These are phyloP conservation scores for Raffaelea albimanens DNA, from an alignment of 2,329 filamentous ascomycete genomes.

Conservation along the genomic window DNA sequence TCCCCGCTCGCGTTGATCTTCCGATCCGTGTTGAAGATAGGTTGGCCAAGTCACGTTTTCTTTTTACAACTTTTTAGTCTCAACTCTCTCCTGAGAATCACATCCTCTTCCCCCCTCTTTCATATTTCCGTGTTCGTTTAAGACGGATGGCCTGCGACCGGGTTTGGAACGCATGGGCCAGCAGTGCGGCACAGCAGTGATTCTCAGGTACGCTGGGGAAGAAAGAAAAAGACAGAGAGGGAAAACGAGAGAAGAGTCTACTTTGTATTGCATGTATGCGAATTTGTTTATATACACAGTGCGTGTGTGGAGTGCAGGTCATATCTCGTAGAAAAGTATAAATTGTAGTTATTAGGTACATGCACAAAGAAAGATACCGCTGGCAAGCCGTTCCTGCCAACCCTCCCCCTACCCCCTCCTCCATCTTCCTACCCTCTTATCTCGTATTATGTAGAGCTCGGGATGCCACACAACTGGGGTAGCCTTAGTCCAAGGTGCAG, in stretches of 20 bases:
- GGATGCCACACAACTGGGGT: too few species aligned
- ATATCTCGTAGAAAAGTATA: too few species aligned
- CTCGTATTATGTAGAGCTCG: too few species aligned
- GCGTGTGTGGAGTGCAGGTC: too few species aligned
- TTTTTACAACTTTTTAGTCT: background rate
- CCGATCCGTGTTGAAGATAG: too few species aligned
- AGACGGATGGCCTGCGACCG: slow-evolving; percentile 7
- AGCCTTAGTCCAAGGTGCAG: too few species aligned
- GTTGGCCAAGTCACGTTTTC: background rate
- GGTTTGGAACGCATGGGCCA: slow-evolving; percentile 8
- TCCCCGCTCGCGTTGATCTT: background rate
- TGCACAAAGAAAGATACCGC: too few species aligned
- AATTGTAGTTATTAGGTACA: too few species aligned
- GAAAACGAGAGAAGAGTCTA: background rate
- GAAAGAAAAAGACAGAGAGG: background rate
- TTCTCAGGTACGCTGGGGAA: background rate
- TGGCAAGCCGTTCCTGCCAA: too few species aligned
- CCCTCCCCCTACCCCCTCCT: too few species aligned
- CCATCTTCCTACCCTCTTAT: too few species aligned
- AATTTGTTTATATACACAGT: background rate
- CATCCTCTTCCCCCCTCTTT: background rate
- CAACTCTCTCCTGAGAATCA: background rate
- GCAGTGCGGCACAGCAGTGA: background rate
- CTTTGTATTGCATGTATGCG: background rate
- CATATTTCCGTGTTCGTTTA: slow-evolving; percentile 5